Base-by-base conservation (phyloP, 768 basidiomycete species). In the Suillus discolor region DNA sequence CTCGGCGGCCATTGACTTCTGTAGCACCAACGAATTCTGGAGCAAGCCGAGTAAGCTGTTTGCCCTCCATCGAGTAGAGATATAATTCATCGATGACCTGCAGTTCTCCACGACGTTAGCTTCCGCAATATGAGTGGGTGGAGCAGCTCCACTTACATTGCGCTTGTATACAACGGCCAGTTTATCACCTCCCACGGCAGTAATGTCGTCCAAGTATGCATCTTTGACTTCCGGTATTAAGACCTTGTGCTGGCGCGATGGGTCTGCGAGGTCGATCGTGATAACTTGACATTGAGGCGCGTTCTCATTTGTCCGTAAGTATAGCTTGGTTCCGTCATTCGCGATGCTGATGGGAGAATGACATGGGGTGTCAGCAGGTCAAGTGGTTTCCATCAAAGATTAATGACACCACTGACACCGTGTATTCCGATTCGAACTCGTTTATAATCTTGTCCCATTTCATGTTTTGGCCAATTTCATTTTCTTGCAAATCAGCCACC, bases 81-180 rank as follows among this genome's bases (percentile, higher is more conserved):
- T 92, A 91, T 39, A 94, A 81, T 75, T 93, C 90, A 71, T 94
- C 91, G 66, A 88, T 89, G 71, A 94, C 90, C 90, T 89, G 65
- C 25, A 36, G 20, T 13, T 6, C 31, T 55, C 61, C 28, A 9
- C 18, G 42, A 31, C 13, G 16, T 65, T 9, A 44, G 63, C 20
- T 12, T 61, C 9, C 5, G 15, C 20, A 63, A 47, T 13, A 25
- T 47, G 61, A 61, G 47, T 57, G 3, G 11, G 18, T 12, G 16
- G 12, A 6, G 25, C 25, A 41, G 28, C 18, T 25, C 15, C 8
- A 74, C 88, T 66, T 71, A 90, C 93, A 71, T 94, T 90, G 62
- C 86, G 84, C 70, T 90, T 89, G 81, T 92, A 93, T 49, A 84
- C 77, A 20, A 89, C 73, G 9, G 82, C 84, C 63, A 94, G 81